Percentiles rank a stretch among this genome's conserved stretches.
Evolutionary conservation across 177 flowering plant species (phyloP).

Genomic region (Vitis hybrid): DNA sequence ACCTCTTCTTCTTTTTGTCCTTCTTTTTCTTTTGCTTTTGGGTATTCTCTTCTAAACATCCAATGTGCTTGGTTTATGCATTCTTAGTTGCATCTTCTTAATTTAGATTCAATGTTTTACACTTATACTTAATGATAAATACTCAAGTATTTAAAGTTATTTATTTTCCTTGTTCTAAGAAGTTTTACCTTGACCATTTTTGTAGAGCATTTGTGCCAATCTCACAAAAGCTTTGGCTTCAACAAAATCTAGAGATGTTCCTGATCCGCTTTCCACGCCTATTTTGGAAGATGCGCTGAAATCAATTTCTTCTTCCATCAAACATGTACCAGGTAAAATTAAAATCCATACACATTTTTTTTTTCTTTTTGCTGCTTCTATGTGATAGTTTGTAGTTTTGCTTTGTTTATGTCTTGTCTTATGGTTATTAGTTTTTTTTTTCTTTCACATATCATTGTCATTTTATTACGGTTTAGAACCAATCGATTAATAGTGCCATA

Average conservation of each 20-base stretch:
- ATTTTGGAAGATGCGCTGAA: slow-evolving; percentile 9
- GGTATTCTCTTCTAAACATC: too few relatives aligned
- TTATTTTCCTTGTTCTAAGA: background rate
- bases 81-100: too few relatives aligned
- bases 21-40: too few relatives aligned
- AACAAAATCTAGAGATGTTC: slow-evolving; percentile 17
- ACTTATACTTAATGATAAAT: background rate
- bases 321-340: slow-evolving; percentile 31
- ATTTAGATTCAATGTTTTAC: too few relatives aligned
- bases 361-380: background rate
- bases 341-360: background rate
- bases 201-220: slow-evolving; percentile 37
- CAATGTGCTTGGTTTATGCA: too few relatives aligned
- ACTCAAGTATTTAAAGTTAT: background rate
- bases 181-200: background rate
- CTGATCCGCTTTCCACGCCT: slow-evolving; percentile 5
- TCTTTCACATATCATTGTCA: background rate
- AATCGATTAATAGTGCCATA: background rate
- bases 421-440: background rate
- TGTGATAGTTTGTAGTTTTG: background rate
- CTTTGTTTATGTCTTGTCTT: background rate
- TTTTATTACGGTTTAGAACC: background rate
- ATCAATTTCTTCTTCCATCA: slow-evolving; percentile 20
- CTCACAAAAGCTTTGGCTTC: slow-evolving; percentile 24
- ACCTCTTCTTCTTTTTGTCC: too few relatives aligned